Evolutionary conservation across 2,329 filamentous ascomycete species (phyloP).

Genomic region (Aspergillus ibericus): DNA sequence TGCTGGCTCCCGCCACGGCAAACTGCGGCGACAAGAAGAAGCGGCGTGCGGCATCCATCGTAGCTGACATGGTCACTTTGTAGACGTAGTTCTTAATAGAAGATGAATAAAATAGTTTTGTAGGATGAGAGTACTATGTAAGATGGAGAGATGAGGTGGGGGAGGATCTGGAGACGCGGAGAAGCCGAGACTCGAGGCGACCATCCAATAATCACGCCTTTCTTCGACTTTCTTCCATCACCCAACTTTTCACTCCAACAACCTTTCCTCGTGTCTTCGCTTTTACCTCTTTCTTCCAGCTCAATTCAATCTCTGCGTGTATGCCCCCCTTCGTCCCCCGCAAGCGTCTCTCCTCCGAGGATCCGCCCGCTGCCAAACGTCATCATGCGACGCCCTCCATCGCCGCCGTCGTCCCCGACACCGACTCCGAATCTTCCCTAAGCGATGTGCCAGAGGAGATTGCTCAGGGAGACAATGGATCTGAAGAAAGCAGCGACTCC

Average conservation of each 20-base stretch:
- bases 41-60: slow-evolving; percentile 59
- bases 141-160: neutral
- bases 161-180: neutral
- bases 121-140: neutral
- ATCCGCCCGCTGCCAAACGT: slow-evolving; percentile 38
- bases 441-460: slow-evolving; percentile 35
- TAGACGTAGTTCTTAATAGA: too few relatives aligned
- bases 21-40: slow-evolving; percentile 82
- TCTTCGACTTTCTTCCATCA: slow-evolving; percentile 4
- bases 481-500: slow-evolving; percentile 54
- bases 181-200: neutral
- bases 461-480: slow-evolving; percentile 32
- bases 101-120: too few relatives aligned
- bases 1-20: slow-evolving; percentile 87
- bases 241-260: neutral
- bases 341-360: slow-evolving; percentile 41
- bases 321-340: slow-evolving; percentile 51
- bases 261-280: neutral
- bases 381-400: slow-evolving; percentile 30
- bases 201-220: neutral
- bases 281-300: slow-evolving; percentile 7
- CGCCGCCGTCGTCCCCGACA: slow-evolving; percentile 26
- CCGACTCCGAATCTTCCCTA: slow-evolving; percentile 37
- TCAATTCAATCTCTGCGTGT: slow-evolving; percentile 15
- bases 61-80: neutral